Base-by-base conservation (phyloP, 2,329 filamentous ascomycete genomes). In the Emericellopsis cladophorae region DNA sequence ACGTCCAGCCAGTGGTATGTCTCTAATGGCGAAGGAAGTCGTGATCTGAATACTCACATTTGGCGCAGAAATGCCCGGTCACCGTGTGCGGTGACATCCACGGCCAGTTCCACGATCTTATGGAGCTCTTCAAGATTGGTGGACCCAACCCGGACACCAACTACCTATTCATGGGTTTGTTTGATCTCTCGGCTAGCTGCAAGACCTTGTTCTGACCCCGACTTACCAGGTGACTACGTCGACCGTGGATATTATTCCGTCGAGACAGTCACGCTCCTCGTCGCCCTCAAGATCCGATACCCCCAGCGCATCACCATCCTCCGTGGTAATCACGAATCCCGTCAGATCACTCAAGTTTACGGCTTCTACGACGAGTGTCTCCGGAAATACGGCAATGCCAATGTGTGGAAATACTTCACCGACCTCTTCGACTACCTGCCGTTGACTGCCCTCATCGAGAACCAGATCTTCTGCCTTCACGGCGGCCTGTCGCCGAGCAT, bases 321-420 rank as follows among this genome's bases (percentile, higher is more conserved):
- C 51, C 89, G 92, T 59, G 92, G 92, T 58, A 98, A 98, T 67
- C 92, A 98, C 75, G 92, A 98, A 68, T 95, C 89, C 48, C 83
- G 92, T 54, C 92, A 98, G 67, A 98, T 98, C 62, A 98, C 92
- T 36, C 90, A 96, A 64, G 92, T 98, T 44, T 98, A 98, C 61
- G 92, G 92, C 47, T 98, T 98, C 70, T 98, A 98, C 70, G 92
- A 96, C 62, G 92, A 98, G 64, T 98, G 92, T 61, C 78, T 96
- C 54, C 85, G 89, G 60, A 98, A 98, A 70, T 98, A 98, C 61
- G 92, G 92, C 62, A 96, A 95, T 58, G 90, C 92, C 47, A 96
- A 95, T 53, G 92, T 98, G 48, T 98, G 92, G 92, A 95, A 95
- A 71, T 95, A 87, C 61, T 98, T 95, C 62, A 95, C 89, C 58